Conservation (phyloP, 257 asterid genomes). For the Ehretia macrophylla region DNA sequence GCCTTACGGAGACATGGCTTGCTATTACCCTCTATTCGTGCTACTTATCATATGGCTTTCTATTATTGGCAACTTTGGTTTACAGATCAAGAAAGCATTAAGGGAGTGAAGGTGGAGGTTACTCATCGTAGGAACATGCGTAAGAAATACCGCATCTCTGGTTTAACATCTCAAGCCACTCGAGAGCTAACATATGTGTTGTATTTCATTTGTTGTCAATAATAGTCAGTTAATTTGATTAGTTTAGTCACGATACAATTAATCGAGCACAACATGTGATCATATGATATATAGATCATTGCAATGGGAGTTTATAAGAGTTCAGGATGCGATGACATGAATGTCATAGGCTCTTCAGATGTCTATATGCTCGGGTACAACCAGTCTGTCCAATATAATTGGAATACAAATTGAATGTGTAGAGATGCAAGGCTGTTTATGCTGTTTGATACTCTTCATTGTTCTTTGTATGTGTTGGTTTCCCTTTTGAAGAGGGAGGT, state of each 20-base stretch:
- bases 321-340: too few species aligned
- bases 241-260: neutral
- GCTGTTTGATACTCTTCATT: too few species aligned
- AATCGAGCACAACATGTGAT: neutral
- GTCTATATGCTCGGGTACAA: too few species aligned
- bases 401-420: too few species aligned
- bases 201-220: neutral
- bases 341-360: too few species aligned
- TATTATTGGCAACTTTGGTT: neutral
- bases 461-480: too few species aligned
- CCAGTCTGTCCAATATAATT: too few species aligned
- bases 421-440: too few species aligned
- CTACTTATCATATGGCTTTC: too few species aligned
- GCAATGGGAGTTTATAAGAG: neutral
- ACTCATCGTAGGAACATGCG: conserved; percentile 99
- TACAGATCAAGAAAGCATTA: conserved; percentile 86
- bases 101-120: conserved; percentile 97
- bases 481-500: too few species aligned
- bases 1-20: too few species aligned
- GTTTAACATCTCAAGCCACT: conserved; percentile 89
- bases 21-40: neutral
- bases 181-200: conserved; percentile 75
- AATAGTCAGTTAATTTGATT: neutral
- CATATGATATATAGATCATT: neutral
- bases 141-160: conserved; percentile 83